Evolutionary conservation across 192 early-diverging fungal species (phyloP).

Genomic region (Dissophora ornata): DNA sequence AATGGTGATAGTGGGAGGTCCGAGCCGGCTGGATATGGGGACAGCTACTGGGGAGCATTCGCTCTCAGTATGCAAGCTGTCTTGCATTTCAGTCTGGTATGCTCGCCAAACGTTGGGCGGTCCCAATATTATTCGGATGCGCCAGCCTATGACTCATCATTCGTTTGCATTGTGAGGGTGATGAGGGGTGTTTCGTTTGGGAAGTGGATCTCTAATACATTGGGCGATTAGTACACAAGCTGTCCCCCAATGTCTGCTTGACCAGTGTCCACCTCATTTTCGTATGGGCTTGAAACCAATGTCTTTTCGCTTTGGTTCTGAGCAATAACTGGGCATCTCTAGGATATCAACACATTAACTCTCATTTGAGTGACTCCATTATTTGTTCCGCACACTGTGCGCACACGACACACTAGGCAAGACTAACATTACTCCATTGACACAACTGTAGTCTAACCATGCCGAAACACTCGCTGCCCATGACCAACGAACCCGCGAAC

Average conservation of each 20-base stretch:
- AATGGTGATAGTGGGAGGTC: conserved; percentile 1
- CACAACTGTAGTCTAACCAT: no score
- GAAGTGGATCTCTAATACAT: background rate
- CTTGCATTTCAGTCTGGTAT: background rate
- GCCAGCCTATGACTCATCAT: background rate
- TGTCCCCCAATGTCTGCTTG: background rate
- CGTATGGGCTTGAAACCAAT: background rate
- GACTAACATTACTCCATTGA: no score
- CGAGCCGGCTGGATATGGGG: background rate
- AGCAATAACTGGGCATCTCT: background rate
- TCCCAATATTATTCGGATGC: background rate
- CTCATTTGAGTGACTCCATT: no score
- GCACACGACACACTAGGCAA: no score
- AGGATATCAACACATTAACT: background rate
- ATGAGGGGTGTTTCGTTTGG: conserved; percentile 4
- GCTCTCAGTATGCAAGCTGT: background rate
- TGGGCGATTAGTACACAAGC: conserved; percentile 6
- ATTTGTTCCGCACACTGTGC: no score
- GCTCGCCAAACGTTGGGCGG: conserved; percentile 1
- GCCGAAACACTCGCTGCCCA: background rate
- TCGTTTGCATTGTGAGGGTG: conserved; percentile 3
- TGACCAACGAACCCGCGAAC: background rate
- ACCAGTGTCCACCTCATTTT: conserved; percentile 2
- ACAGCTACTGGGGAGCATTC: background rate
- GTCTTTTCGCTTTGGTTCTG: conserved; percentile 1